Percentiles rank a stretch among this genome's conserved stretches.
Evolutionary conservation across 73 alveolate species (phyloP).

Genomic region (Urostyla sp.): DNA sequence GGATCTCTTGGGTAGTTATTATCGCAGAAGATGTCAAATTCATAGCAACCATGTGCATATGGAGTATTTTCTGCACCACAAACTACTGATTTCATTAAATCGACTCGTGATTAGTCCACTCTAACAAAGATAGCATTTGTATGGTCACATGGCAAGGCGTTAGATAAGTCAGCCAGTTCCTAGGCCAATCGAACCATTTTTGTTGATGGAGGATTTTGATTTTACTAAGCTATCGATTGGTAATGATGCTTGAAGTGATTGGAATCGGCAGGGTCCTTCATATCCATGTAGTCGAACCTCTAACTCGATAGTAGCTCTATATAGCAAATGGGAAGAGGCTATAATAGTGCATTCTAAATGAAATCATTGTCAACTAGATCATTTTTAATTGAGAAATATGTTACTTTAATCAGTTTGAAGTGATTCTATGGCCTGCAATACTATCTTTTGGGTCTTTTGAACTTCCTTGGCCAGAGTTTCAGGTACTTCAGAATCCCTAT

Average conservation of each 20-base stretch:
- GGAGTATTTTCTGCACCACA: constrained; percentile 98
- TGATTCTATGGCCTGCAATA: constrained; percentile 32
- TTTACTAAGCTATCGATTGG: constrained; percentile 9
- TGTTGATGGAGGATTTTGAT: constrained; percentile 70
- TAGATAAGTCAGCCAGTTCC: constrained; percentile 95
- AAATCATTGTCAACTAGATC: constrained; percentile 23
- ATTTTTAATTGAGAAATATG: not conserved
- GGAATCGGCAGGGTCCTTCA: constrained; percentile 51
- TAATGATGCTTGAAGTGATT: constrained; percentile 71
- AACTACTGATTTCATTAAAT: constrained; percentile 94
- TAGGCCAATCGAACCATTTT: constrained; percentile 90
- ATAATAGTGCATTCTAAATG: constrained; percentile 28
- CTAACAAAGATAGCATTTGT: constrained; percentile 96
- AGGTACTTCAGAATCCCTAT: constrained; percentile 60
- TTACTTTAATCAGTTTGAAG: constrained; percentile 11
- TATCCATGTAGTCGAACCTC: constrained; percentile 71
- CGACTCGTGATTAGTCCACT: constrained; percentile 93
- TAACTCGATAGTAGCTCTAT: constrained; percentile 52
- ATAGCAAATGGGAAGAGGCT: constrained; percentile 40
- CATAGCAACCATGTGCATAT: constrained; percentile 97
- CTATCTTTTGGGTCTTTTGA: constrained; percentile 44
- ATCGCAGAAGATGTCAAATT: constrained; percentile 93
- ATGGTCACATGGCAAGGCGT: constrained; percentile 94
- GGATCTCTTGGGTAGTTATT: constrained; percentile 94
- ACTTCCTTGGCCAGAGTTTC: constrained; percentile 64